Base-by-base conservation (phyloP, 495 filamentous ascomycete genomes). In the Aspergillus bertholletiae region DNA sequence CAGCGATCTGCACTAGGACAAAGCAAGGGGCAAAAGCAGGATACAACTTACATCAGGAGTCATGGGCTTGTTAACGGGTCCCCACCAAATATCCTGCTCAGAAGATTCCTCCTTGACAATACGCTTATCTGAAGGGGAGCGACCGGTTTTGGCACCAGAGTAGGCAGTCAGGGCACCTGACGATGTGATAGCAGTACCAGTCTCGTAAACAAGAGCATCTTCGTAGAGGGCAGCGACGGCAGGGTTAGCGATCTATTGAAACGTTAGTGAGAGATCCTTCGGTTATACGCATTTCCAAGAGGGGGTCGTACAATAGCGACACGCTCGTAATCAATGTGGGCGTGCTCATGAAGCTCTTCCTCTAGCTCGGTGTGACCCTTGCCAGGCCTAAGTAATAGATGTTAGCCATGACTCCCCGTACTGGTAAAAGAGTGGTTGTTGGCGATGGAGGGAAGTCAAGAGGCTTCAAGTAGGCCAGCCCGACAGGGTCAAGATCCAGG, bases 21-120 rank as follows among this genome's bases (percentile, higher is more conserved):
- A 64, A 54, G 67, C 71, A 62, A 59, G 54, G 55, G 50, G 37
- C 21, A 51, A 23, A 24, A 28, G 52, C 24, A 39, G 18, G 34
- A 61, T 53, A 41, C 20, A 53, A 82, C 92, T 86, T 85, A 98
- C 94, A 77, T 97, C 93, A 62, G 92, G 89, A 57, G 84, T 86
- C 94, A 98, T 98, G 51, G 94, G 89, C 84, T 96, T 97, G 81
- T 98, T 98, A 60, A 98, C 94, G 39, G 94, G 94, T 60, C 89
- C 93, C 86, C 91, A 97, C 94, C 94, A 98, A 66, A 98, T 81
- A 45, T 97, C 84, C 28, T 90, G 87, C 69, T 95, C 86, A 53
- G 94, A 97, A 52, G 84, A 77, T 61, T 87, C 81, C 72, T 98
- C 95, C 74, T 95, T 83, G 62, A 98, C 94, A 66, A 98, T 88